Conservation (phyloP, 768 basidiomycete species). For the Naganishia antarctica region DNA sequence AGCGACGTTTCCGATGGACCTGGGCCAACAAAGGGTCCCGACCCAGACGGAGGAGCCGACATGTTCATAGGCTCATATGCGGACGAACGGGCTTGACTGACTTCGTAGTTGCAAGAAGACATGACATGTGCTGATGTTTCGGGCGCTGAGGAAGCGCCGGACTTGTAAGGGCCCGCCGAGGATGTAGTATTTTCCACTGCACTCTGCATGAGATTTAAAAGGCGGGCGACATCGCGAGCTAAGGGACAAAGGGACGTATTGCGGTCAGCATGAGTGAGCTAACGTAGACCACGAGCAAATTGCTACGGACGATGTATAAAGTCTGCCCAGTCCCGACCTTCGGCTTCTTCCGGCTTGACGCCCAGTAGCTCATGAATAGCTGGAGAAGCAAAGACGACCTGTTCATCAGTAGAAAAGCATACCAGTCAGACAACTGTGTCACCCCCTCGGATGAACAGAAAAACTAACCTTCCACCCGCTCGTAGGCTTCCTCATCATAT, state of each 20-base stretch:
- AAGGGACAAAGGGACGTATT: too few relatives aligned
- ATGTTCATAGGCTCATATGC: conserved; percentile 21
- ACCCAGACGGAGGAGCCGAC: conserved; percentile 7
- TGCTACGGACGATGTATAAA: conserved; percentile 36
- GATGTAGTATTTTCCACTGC: conserved; percentile 20
- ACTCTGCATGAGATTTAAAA: conserved; percentile 19
- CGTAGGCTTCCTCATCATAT: conserved; percentile 4
- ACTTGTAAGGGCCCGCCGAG: not conserved
- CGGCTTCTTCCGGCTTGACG: conserved; percentile 39
- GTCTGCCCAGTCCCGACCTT: conserved; percentile 44
- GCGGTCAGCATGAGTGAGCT: not conserved
- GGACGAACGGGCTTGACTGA: conserved; percentile 26
- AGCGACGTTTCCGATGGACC: conserved; percentile 2
- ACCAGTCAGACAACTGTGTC: not conserved
- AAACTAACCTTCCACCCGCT: conserved; percentile 34
- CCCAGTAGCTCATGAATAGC: conserved; percentile 41
- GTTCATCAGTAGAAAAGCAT: not conserved
- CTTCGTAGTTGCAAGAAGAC: conserved; percentile 23
- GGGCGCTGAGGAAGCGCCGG: conserved; percentile 8
- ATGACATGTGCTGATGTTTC: conserved; percentile 1
- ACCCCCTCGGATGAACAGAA: not conserved
- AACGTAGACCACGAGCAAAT: not conserved
- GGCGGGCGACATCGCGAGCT: conserved; percentile 28
- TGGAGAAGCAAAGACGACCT: conserved; percentile 42
- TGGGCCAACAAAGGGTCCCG: conserved; percentile 25